These are phyloP conservation scores for Cordyceps cicadae DNA, from an alignment of 2,329 filamentous ascomycete genomes.

Conservation along the genomic window DNA sequence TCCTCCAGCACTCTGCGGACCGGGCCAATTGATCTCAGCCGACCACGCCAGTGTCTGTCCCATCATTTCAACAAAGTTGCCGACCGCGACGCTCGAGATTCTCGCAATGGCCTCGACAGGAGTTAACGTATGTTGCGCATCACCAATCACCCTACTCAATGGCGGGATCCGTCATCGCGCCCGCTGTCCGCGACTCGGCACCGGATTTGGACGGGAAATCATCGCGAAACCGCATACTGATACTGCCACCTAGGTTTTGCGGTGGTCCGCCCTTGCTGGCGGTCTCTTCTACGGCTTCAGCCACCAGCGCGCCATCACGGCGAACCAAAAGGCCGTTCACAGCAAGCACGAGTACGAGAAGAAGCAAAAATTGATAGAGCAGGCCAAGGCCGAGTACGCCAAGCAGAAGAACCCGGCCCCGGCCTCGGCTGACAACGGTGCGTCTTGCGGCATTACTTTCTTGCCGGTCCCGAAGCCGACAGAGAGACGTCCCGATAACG, in stretches of 20 bases:
- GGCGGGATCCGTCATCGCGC: not conserved
- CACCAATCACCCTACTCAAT: not conserved
- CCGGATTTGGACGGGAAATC: not conserved
- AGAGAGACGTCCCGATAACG: not conserved
- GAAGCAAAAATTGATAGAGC: constrained; percentile 83
- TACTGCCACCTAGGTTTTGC: constrained; percentile 65
- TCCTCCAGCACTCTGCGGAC: constrained; percentile 31
- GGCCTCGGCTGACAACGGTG: constrained; percentile 26
- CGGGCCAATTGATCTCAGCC: constrained; percentile 39
- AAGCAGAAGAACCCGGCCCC: constrained; percentile 57
- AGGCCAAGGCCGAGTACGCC: constrained; percentile 85
- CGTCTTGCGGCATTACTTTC: constrained; percentile 16
- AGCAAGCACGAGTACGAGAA: constrained; percentile 78
- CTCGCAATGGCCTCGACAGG: constrained; percentile 57
- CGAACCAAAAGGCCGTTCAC: constrained; percentile 60
- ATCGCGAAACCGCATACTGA: constrained; percentile 17
- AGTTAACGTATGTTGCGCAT: constrained; percentile 52
- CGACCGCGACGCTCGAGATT: constrained; percentile 34
- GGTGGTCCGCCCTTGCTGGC: constrained; percentile 86
- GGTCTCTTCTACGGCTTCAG: constrained; percentile 94
- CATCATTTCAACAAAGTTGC: constrained; percentile 20
- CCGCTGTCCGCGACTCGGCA: not conserved
- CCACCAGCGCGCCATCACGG: constrained; percentile 76
- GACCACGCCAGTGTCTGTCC: constrained; percentile 20
- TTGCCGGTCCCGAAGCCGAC: not conserved